These are phyloP conservation scores for Coemansia sp. DNA, from an alignment of 192 early-diverging fungal species.

Conservation along the genomic window DNA sequence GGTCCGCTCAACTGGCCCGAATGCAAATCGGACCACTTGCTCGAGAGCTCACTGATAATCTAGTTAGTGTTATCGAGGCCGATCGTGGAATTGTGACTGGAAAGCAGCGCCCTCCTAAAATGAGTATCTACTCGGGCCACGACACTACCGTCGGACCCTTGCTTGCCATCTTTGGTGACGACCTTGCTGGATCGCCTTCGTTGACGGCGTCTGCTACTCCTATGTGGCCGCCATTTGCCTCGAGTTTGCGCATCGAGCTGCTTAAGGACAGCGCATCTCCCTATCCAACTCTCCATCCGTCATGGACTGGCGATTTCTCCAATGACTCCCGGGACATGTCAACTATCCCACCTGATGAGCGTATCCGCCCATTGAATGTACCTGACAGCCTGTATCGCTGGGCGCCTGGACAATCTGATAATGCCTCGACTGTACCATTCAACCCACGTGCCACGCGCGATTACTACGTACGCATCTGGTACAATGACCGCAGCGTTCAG, in stretches of 20 bases:
- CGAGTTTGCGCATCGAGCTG: conserved; percentile 50
- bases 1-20: too few species aligned
- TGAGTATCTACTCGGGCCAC: conserved; percentile 55
- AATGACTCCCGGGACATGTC: conserved; percentile 21
- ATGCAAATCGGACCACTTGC: conserved; percentile 39
- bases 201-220: not conserved
- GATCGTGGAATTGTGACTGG: conserved; percentile 25
- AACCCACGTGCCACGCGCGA: conserved; percentile 37
- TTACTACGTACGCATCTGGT: conserved; percentile 57
- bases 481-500: conserved; percentile 40
- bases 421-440: not conserved
- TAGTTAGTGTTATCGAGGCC: conserved; percentile 27
- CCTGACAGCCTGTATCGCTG: conserved; percentile 43
- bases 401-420: conserved; percentile 13
- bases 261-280: conserved; percentile 42
- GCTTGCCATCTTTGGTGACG: conserved; percentile 36
- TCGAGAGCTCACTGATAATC: conserved; percentile 34
- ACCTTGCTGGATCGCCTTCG: conserved; percentile 1
- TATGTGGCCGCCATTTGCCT: conserved; percentile 41
- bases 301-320: conserved; percentile 40
- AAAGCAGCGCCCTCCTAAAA: conserved; percentile 15
- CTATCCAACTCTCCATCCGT: conserved; percentile 22
- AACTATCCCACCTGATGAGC: conserved; percentile 25
- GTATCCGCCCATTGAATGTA: conserved; percentile 35
- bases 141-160: conserved; percentile 52